Base-by-base conservation (phyloP, 106 monocot species). In the Acanthochlamys bracteata region DNA sequence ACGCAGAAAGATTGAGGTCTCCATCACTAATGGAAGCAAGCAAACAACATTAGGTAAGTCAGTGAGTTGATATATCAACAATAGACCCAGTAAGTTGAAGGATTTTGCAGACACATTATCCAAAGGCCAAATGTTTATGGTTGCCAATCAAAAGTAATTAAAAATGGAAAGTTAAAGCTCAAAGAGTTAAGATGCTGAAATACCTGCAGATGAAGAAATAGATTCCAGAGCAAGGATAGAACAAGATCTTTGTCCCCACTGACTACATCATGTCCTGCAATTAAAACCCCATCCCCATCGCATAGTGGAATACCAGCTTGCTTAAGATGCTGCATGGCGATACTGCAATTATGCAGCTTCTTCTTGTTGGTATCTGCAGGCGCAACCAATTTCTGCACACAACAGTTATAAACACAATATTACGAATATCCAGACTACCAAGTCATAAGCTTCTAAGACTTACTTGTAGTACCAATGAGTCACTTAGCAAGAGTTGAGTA, bases 151-250 rank as follows among this genome's bases (percentile, higher is more conserved):
- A 46, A 46, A 46, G 45, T 10, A 64, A 64, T 43, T 42, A 19
- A 43, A 13, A 27, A 55, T 0, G 4, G 20, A 13, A 40, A 53
- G 22, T 66, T 16, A 54, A 66, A 55, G 33, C 0, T 23, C 6
- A 42, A 55, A 26, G 53, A n/a, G n/a, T n/a, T n/a, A n/a, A n/a
- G n/a, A n/a, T n/a, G n/a, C n/a, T n/a, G n/a, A n/a, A 12, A 33
- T 61, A 86, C 86, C 86, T 86, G 86, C 56, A 86, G 66, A 43
- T 73, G 57, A 68, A 79, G 54, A 67, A 86, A 86, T 22, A 82
- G 73, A 63, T 79, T 86, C 86, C 86, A 86, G 0, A 86, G 59
- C 3, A 86, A 25, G 12, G 82, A 82, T 41, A 82, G 69, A 7
- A 61, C 64, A 17, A 86, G 69, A 66, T 86, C 86, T 60, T 59